phyloP scores from a whole-genome alignment of 2,329 filamentous ascomycete genomes.

The Pleomassaria siparia region DNA sequence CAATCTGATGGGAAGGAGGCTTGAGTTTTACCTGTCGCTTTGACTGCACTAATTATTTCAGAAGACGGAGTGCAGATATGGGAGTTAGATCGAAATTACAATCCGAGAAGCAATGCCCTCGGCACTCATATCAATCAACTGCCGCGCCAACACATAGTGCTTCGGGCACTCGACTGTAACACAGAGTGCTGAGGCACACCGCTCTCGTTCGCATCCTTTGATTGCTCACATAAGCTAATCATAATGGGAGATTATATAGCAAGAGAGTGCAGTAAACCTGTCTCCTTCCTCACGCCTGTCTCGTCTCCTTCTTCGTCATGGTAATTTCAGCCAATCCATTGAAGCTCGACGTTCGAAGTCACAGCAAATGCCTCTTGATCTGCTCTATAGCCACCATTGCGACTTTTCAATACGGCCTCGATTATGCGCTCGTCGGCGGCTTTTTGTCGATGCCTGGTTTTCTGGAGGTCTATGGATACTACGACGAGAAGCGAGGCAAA shows the following conservation, averaged over 20 bases:
- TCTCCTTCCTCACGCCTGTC: not conserved
- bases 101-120: not conserved
- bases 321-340: conserved; percentile 4
- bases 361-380: conserved; percentile 2
- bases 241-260: too few relatives aligned
- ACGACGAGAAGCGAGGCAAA: not conserved
- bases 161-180: not conserved
- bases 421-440: conserved; percentile 8
- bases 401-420: conserved; percentile 21
- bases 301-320: not conserved
- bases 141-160: not conserved
- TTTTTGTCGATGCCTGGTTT: conserved; percentile 13
- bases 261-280: too few relatives aligned
- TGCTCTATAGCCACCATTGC: conserved; percentile 6
- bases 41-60: too few relatives aligned
- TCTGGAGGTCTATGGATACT: conserved; percentile 9
- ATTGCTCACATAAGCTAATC: too few relatives aligned
- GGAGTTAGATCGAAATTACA: too few relatives aligned
- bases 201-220: not conserved
- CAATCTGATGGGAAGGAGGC: too few relatives aligned
- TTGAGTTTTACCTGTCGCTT: too few relatives aligned
- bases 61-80: too few relatives aligned
- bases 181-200: not conserved
- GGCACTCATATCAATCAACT: not conserved
- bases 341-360: conserved; percentile 4